Evolutionary conservation across 805 yeast genomes (phyloP).

Genomic region (Metschnikowia matae): DNA sequence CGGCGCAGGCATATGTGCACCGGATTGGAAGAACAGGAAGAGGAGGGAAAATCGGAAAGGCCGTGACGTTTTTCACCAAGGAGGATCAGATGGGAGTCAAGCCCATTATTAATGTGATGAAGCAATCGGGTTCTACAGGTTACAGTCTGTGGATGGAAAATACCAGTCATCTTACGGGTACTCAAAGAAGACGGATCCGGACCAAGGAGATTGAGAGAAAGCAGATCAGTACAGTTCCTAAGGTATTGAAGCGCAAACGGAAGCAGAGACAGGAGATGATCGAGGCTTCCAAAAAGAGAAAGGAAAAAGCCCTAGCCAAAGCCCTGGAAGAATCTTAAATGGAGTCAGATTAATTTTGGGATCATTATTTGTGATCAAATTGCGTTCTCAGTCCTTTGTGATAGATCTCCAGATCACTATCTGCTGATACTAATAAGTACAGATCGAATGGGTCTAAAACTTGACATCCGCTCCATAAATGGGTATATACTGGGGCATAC

Average conservation of each 20-base stretch:
- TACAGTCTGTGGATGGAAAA: constrained; percentile 80
- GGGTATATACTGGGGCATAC: no score
- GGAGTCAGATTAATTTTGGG: no score
- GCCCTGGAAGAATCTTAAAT: not conserved
- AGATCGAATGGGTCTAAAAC: no score
- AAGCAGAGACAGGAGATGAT: constrained; percentile 67
- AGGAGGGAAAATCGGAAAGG: constrained; percentile 82
- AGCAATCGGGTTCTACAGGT: constrained; percentile 75
- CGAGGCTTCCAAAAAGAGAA: constrained; percentile 65
- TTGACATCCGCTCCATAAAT: no score
- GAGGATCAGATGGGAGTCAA: constrained; percentile 75
- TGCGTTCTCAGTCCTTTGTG: no score
- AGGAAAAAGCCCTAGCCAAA: constrained; percentile 19
- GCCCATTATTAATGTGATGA: constrained; percentile 90
- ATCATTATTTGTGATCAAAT: no score
- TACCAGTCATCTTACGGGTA: constrained; percentile 58
- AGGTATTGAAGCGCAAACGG: constrained; percentile 58
- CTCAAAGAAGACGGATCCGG: constrained; percentile 59
- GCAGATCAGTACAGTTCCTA: constrained; percentile 82
- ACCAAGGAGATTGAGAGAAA: constrained; percentile 58
- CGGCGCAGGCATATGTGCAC: constrained; percentile 93
- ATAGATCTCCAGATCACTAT: no score
- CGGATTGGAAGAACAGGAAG: constrained; percentile 99
- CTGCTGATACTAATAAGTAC: no score
- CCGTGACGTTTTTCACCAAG: constrained; percentile 89